phyloP scores from a whole-genome alignment of 177 flowering plant genomes.

The Vitis hybrid region DNA sequence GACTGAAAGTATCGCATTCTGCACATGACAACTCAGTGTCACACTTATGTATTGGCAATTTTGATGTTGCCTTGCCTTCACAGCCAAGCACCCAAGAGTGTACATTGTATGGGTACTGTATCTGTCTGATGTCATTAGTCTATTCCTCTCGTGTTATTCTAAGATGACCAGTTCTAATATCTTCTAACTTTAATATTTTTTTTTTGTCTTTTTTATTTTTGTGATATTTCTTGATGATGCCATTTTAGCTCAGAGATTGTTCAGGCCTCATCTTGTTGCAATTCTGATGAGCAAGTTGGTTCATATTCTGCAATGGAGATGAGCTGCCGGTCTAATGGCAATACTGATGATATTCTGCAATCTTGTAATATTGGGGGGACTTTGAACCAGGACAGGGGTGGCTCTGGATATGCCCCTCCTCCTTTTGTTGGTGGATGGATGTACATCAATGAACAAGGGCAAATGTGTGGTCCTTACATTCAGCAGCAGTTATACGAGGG shows the following conservation, averaged over 20 bases:
- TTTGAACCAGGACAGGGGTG: slow-evolving; percentile 21
- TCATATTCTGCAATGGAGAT: slow-evolving; percentile 36
- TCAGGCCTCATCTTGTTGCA: slow-evolving; percentile 18
- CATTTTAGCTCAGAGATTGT: slow-evolving; percentile 3
- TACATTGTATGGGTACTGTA: slow-evolving; percentile 7
- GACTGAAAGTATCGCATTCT: slow-evolving; percentile 13
- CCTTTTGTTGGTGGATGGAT: slow-evolving; percentile 80
- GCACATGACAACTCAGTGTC: slow-evolving; percentile 2
- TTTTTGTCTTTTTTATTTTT: neutral
- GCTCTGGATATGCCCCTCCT: slow-evolving; percentile 29
- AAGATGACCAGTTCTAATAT: neutral
- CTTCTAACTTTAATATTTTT: neutral
- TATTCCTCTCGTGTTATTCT: neutral
- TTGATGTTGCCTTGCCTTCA: slow-evolving; percentile 10
- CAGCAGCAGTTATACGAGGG: slow-evolving; percentile 85
- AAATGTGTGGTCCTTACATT: slow-evolving; percentile 94
- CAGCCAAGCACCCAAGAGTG: slow-evolving; percentile 6
- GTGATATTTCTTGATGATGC: slow-evolving; percentile 13
- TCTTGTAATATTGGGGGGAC: slow-evolving; percentile 21
- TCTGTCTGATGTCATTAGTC: neutral
- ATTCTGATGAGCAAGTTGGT: slow-evolving; percentile 20
- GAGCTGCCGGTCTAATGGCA: slow-evolving; percentile 37
- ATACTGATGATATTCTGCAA: slow-evolving; percentile 22
- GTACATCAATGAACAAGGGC: slow-evolving; percentile 76
- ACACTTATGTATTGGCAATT: slow-evolving; percentile 5